phyloP scores from a whole-genome alignment of 345 rosid species.

The Leavenworthia alabamica region DNA sequence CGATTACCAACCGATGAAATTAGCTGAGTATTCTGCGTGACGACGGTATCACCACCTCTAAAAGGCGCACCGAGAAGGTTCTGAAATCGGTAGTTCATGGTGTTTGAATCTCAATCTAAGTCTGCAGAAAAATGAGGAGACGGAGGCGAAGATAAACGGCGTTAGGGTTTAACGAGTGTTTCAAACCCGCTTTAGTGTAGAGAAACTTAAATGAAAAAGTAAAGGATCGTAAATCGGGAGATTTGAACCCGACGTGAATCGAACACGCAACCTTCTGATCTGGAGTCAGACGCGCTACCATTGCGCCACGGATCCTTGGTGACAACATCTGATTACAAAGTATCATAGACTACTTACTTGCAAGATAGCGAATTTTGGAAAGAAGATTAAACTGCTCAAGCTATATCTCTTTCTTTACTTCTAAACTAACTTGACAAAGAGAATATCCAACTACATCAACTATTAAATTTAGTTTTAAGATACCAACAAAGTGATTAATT shows the following conservation, averaged over 20 bases:
- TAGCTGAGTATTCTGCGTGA: slow-evolving; percentile 55
- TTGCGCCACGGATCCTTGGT: slow-evolving; percentile 98
- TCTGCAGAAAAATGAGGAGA: neutral
- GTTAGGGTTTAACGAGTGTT: slow-evolving; percentile 27
- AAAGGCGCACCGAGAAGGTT: slow-evolving; percentile 88
- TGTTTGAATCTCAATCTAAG: slow-evolving; percentile 14
- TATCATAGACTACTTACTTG: no score
- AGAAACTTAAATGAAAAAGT: neutral
- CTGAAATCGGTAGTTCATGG: slow-evolving; percentile 80
- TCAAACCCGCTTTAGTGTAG: neutral
- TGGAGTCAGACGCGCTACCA: slow-evolving; percentile 99
- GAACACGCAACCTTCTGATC: slow-evolving; percentile 99
- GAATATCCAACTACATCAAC: neutral
- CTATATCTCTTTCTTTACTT: neutral
- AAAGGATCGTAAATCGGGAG: slow-evolving; percentile 1
- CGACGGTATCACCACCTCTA: slow-evolving; percentile 72
- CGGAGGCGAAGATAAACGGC: slow-evolving; percentile 4
- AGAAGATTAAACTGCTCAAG: neutral
- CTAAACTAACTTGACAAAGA: neutral
- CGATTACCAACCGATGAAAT: slow-evolving; percentile 90
- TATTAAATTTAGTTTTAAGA: neutral
- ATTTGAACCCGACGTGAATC: slow-evolving; percentile 92
- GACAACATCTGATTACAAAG: no score
- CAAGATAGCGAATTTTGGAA: neutral
- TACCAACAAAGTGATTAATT: neutral